Evolutionary conservation across 1,284 basidiomycete species (phyloP).

Genomic region (Earliella scabrosa): DNA sequence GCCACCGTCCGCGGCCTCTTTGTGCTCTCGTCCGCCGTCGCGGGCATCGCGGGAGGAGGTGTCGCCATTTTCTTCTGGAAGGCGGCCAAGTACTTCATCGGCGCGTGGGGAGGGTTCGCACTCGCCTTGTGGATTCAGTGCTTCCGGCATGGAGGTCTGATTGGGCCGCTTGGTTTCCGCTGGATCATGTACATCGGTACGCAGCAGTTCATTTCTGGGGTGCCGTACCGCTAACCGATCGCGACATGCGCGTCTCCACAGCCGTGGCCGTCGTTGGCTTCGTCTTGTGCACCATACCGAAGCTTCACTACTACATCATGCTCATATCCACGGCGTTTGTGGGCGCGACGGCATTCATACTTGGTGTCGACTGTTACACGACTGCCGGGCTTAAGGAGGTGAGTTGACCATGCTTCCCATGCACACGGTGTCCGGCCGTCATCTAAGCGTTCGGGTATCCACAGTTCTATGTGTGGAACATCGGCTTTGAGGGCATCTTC

Average conservation of each 20-base stretch:
- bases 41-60: slow-evolving; percentile 83
- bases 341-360: slow-evolving; percentile 90
- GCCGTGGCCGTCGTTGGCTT: slow-evolving; percentile 47
- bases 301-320: slow-evolving; percentile 78
- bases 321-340: slow-evolving; percentile 86
- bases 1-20: slow-evolving; percentile 87
- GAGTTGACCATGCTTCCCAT: slow-evolving; percentile 21
- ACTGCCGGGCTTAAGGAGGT: slow-evolving; percentile 92
- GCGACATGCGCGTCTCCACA: slow-evolving; percentile 20
- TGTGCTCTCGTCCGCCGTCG: slow-evolving; percentile 80
- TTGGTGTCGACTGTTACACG: slow-evolving; percentile 94
- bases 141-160: slow-evolving; percentile 82
- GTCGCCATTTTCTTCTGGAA: slow-evolving; percentile 92
- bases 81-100: slow-evolving; percentile 83
- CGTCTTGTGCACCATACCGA: slow-evolving; percentile 51
- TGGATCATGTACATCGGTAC: slow-evolving; percentile 89
- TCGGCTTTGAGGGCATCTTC: slow-evolving; percentile 84
- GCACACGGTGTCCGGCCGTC: background rate
- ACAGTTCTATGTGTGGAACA: slow-evolving; percentile 93
- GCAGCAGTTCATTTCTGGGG: slow-evolving; percentile 25
- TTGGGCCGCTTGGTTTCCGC: slow-evolving; percentile 74
- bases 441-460: slow-evolving; percentile 4
- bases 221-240: slow-evolving; percentile 15
- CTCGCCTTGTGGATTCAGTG: slow-evolving; percentile 89
- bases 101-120: slow-evolving; percentile 89